Evolutionary conservation across 306 rosid species (phyloP), one percentile per base, ranked within the genome.

Genomic region (Ormosia semicastrata): DNA sequence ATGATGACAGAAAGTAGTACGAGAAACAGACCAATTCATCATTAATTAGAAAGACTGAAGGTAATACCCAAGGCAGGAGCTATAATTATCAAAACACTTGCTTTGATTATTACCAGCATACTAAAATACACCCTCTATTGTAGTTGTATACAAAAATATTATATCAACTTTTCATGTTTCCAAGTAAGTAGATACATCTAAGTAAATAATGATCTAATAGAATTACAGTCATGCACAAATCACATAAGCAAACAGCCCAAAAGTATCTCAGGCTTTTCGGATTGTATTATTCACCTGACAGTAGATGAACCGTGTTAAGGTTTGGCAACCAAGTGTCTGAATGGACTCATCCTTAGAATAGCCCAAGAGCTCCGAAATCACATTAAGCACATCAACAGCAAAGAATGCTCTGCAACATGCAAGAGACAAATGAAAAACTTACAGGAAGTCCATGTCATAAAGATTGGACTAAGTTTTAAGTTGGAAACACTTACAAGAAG

Each of bases 321-420:
- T 89, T 82, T 93, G 99, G 91, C 99, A 93, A 82, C 98, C 99
- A 79, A 89, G 86, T 70, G 91, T 85, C 67, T 58, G 89, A 79
- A 96, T 17, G 8, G 90, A 83, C 73, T 91, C 96, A 67, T 91
- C 91, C 91, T 93, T 96, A 40, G 96, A 84, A 87, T 88, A 86
- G 68, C 85, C 93, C 81, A 96, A 76, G 66, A 93, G 94, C 90
- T 90, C 97, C 54, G 86, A 79, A 66, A 85, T 89, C 67, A 96
- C 98, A 76, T 89, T 89, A 76, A 96, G 89, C 71, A 93, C 89
- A 82, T 97, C 91, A 68, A 85, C 82, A 24, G 99, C 90, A 73
- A 93, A 96, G 85, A 92, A 96, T 3, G 99, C 86, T 87, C 99
- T 96, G 90, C 85, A 84, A 77, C 52, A 57, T 24, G 75, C 71